Base-by-base conservation (phyloP, 2,329 filamentous ascomycete species). In the Pestalotiopsis sp. region DNA sequence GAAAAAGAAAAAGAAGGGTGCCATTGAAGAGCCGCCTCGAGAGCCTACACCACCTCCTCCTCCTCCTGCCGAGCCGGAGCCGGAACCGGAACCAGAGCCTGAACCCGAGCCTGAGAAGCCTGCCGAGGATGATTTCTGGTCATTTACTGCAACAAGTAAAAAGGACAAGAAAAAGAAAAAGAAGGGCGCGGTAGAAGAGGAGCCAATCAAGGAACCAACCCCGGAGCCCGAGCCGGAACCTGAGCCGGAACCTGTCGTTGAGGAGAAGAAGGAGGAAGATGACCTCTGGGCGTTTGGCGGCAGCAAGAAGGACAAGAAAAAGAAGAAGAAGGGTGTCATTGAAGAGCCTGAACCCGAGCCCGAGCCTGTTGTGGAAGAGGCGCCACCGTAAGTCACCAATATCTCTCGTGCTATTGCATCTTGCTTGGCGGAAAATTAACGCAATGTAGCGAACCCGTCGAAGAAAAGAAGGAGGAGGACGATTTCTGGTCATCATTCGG, bases 251-350 rank as follows among this genome's bases (percentile, higher is more conserved):
- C 73, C 77, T 0, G 75, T 75, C 23, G 69, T 70, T 45, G 71
- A 79, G 78, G 66, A 67, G 57, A 67, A 67, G 65, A 45, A 27
- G 69, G 78, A 75, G 66, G 78, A 76, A 67, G 79, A 79, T n/a
- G 79, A 82, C 69, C 75, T 76, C 58, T 79, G 75, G 76, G 75
- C 73, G 27, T 81, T 78, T 77, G 77, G 73, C 14, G 70, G 72
- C 3, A 73, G 76, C 14, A 73, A 72, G 25, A 78, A 77, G 64
- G 78, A 79, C 57, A 75, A 77, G 69, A 78, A 76, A 67, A 73
- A 75, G 67, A 83, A 83, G 72, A 83, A 83, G 70, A 81, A 81
- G 69, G 81, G 76, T 7, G 69, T 68, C 25, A 31, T 69, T 13
- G 71, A 73, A 36, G 70, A 72, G 41, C 70, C 70, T 20, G 67